Evolutionary conservation across 202 grass and related monocot species (phyloP).

Genomic region (Zizania palustris): DNA sequence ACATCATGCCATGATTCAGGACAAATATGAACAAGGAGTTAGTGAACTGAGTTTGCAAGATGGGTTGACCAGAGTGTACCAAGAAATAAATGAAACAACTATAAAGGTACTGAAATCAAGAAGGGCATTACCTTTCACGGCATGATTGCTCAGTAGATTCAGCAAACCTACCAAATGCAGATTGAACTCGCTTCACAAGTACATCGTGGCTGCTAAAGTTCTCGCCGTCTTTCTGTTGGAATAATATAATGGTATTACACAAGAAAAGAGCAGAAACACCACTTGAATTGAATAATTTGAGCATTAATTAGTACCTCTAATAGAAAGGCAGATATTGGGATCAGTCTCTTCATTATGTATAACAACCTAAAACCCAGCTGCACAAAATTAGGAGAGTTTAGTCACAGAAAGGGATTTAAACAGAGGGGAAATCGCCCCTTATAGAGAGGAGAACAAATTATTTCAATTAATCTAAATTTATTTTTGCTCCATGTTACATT

Average conservation of each 20-base stretch:
- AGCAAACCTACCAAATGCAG: slow-evolving; percentile 76
- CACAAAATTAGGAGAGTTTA: slow-evolving; percentile 35
- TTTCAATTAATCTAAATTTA: slow-evolving; percentile 8
- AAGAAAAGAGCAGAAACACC: slow-evolving; percentile 20
- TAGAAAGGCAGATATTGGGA: slow-evolving; percentile 76
- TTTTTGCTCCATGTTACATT: slow-evolving; percentile 12
- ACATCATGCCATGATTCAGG: neutral
- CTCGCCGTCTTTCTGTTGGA: slow-evolving; percentile 85
- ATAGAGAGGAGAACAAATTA: slow-evolving; percentile 9
- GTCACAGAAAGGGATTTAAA: slow-evolving; percentile 33
- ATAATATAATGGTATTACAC: slow-evolving; percentile 35
- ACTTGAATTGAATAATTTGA: slow-evolving; percentile 28
- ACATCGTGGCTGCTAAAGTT: slow-evolving; percentile 77
- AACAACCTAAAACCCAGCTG: slow-evolving; percentile 95
- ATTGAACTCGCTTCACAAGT: slow-evolving; percentile 77
- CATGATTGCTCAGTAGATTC: slow-evolving; percentile 85
- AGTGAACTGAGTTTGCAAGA: slow-evolving; percentile 27
- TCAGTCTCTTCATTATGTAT: slow-evolving; percentile 83
- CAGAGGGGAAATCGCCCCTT: slow-evolving; percentile 32
- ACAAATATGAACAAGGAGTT: slow-evolving; percentile 9
- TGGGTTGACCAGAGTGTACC: slow-evolving; percentile 19
- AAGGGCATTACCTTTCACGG: slow-evolving; percentile 62
- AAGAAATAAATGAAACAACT: slow-evolving; percentile 31
- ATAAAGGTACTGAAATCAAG: slow-evolving; percentile 10
- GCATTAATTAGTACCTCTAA: slow-evolving; percentile 65